These are phyloP conservation scores for Beta lomatogona DNA, from an alignment of 179 eudicot genomes.

Conservation along the genomic window DNA sequence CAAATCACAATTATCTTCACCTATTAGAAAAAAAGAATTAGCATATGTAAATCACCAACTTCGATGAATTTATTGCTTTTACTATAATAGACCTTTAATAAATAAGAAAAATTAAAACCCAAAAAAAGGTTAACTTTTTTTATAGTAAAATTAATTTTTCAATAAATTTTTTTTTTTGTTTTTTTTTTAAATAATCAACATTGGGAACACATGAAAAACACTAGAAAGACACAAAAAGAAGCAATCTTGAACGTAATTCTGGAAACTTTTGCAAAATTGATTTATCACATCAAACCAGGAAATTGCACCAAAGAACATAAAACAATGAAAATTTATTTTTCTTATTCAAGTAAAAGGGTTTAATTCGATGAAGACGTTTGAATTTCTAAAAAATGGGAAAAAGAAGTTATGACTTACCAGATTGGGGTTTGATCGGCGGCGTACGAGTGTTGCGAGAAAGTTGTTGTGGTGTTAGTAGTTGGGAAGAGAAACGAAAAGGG, in stretches of 20 bases:
- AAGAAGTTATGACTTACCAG: neutral
- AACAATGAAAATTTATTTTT: neutral
- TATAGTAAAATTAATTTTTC: too few species aligned
- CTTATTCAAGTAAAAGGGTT: too few species aligned
- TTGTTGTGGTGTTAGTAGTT: neutral
- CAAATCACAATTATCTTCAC: conserved; percentile 46
- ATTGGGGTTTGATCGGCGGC: conserved; percentile 1
- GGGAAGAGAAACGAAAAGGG: conserved; percentile 14
- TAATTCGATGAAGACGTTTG: neutral
- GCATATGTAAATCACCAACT: neutral
- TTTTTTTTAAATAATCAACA: too few species aligned
- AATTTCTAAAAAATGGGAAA: neutral
- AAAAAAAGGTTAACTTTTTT: too few species aligned
- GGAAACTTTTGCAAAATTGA: neutral
- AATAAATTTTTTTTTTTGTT: too few species aligned
- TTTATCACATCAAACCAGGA: neutral
- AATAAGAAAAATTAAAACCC: too few species aligned
- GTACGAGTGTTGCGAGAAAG: conserved; percentile 12
- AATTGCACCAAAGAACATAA: neutral
- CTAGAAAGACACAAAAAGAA: neutral
- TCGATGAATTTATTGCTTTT: too few species aligned
- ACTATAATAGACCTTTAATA: too few species aligned
- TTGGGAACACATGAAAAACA: neutral
- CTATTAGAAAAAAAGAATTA: conserved; percentile 1
- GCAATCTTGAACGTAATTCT: neutral